A percentile compares a stretch with the other conserved stretches of the same genome.
Evolutionary conservation across 345 rosid genomes (phyloP).

Genomic region (Kernera saxatilis): DNA sequence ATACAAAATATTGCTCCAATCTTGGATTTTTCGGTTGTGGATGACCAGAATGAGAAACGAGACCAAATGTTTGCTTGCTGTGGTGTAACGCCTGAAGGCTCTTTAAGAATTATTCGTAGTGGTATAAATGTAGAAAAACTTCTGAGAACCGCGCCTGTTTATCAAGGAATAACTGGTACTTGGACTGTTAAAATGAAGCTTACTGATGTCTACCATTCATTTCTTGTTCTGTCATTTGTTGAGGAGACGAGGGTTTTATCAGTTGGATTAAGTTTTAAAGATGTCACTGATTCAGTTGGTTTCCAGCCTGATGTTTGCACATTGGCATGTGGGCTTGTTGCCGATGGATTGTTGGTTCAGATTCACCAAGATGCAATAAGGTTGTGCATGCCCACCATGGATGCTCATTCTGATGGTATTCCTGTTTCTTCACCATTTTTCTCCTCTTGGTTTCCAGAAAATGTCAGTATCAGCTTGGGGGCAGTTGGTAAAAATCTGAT

Average conservation of each 20-base stretch:
- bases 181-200: constrained; percentile 85
- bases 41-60: constrained; percentile 78
- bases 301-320: constrained; percentile 92
- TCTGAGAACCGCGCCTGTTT: constrained; percentile 74
- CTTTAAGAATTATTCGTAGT: constrained; percentile 81
- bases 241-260: constrained; percentile 95
- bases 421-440: constrained; percentile 67
- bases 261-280: constrained; percentile 90
- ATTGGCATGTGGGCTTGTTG: constrained; percentile 86
- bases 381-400: constrained; percentile 81
- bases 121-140: constrained; percentile 85
- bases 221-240: constrained; percentile 89
- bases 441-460: constrained; percentile 73
- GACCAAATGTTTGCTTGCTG: constrained; percentile 95
- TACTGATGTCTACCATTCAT: constrained; percentile 73
- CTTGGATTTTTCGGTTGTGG: constrained; percentile 83
- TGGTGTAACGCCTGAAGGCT: constrained; percentile 97
- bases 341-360: constrained; percentile 80
- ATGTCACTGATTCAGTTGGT: constrained; percentile 94
- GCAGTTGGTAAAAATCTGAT: constrained; percentile 74
- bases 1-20: constrained; percentile 91
- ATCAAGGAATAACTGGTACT: constrained; percentile 90
- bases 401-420: constrained; percentile 80
- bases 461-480: constrained; percentile 82
- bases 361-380: constrained; percentile 79